Conservation (phyloP, 768 basidiomycete species). For the Hericium erinaceus region DNA sequence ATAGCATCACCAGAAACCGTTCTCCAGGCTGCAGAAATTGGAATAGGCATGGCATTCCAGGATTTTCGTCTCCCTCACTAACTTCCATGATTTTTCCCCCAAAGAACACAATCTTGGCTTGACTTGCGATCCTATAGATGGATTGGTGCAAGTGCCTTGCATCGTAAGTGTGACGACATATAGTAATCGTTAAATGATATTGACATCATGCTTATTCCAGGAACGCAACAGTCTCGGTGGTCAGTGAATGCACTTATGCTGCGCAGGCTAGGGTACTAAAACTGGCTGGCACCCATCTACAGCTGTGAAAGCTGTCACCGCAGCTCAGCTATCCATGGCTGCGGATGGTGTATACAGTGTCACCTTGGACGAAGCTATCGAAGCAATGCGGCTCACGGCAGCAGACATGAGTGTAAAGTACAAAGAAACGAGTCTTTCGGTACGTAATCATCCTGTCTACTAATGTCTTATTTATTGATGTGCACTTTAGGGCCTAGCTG, state of each 20-base stretch:
- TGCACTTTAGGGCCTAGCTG: slow-evolving; percentile 44
- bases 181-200: slow-evolving; percentile 2
- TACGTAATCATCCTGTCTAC: slow-evolving; percentile 26
- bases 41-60: slow-evolving; percentile 49
- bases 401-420: slow-evolving; percentile 94
- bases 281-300: background rate
- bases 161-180: slow-evolving; percentile 51
- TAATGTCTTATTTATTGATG: background rate
- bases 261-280: background rate
- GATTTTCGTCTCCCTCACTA: background rate
- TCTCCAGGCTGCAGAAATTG: slow-evolving; percentile 86
- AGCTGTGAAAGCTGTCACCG: slow-evolving; percentile 91
- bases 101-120: slow-evolving; percentile 79
- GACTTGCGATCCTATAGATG: slow-evolving; percentile 92
- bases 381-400: slow-evolving; percentile 28
- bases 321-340: slow-evolving; percentile 91
- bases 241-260: slow-evolving; percentile 15
- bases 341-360: slow-evolving; percentile 65
- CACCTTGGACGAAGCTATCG: background rate
- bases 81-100: background rate
- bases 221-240: slow-evolving; percentile 85
- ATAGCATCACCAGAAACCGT: slow-evolving; percentile 75
- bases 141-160: slow-evolving; percentile 91
- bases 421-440: slow-evolving; percentile 91
- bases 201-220: slow-evolving; percentile 23